Evolutionary conservation across 1,139 yeast species (phyloP).

Genomic region (Candida sojae): DNA sequence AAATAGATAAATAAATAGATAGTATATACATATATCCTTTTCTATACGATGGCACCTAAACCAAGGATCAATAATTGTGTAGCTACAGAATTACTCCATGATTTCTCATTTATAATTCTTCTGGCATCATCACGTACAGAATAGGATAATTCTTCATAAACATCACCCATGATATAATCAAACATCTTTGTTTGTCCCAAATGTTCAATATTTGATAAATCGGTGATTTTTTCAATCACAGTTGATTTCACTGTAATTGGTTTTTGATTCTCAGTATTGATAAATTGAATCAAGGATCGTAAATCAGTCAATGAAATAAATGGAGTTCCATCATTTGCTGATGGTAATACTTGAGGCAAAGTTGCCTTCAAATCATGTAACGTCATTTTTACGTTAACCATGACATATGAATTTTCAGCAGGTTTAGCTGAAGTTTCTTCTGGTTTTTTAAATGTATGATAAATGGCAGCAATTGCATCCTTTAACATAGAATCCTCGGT

Average conservation of each 20-base stretch:
- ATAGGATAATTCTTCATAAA: conserved; percentile 57
- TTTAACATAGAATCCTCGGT: conserved; percentile 34
- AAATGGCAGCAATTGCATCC: conserved; percentile 46
- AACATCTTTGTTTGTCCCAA: conserved; percentile 52
- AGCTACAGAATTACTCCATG: conserved; percentile 64
- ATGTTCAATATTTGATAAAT: conserved; percentile 48
- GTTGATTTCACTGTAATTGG: conserved; percentile 54
- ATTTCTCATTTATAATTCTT: conserved; percentile 44
- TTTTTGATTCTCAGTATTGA: conserved; percentile 42
- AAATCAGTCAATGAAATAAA: conserved; percentile 61
- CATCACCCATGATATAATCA: conserved; percentile 57
- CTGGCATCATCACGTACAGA: conserved; percentile 55
- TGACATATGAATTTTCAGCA: conserved; percentile 43
- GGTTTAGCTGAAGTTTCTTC: conserved; percentile 1
- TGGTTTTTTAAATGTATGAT: conserved; percentile 38
- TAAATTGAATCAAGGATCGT: conserved; percentile 59
- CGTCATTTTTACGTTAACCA: conserved; percentile 64
- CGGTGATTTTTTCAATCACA: conserved; percentile 59
- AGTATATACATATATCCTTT: background rate
- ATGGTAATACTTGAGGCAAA: conserved; percentile 55
- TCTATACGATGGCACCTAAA: conserved; percentile 56
- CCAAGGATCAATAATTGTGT: conserved; percentile 61
- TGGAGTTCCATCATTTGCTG: conserved; percentile 44
- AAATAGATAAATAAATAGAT: background rate
- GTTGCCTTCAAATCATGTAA: conserved; percentile 63